Base-by-base conservation (phyloP, 768 basidiomycete species). In the Tylopilus plumbeoviolaceoides region DNA sequence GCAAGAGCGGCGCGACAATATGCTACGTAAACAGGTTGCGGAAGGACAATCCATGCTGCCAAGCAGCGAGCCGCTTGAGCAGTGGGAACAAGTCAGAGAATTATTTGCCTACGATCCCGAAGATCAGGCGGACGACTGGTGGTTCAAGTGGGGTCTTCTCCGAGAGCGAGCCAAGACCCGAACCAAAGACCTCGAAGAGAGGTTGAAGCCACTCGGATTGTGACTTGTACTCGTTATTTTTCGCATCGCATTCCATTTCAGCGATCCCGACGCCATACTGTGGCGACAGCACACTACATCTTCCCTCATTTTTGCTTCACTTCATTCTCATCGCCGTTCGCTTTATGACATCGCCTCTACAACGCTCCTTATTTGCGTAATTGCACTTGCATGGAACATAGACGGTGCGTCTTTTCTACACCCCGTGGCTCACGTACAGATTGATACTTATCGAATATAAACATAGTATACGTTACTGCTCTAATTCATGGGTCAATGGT, bases 121-220 rank as follows among this genome's bases (percentile, higher is more conserved):
- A 36, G 82, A 85, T 43, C 71, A 75, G 45, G 83, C 79, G 21
- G 82, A 82, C 35, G 80, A 83, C 59, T 85, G 82, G 81, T 85
- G 82, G 82, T 72, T 77, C 11, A 79, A 78, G 35, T 82, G 79
- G 80, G 80, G 80, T 8, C 52, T 72, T 17, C 68, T 80, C 52
- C 69, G 70, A 42, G 70, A 79, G 60, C 58, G 71, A 25, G 71
- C 73, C 53, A 63, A 59, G 45, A 56, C 57, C 40, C 62, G 67
- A 12, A 53, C 45, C 11, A 56, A 23, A 47, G 58, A 60, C 42
- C 23, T 60, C 52, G 59, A 62, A 3, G 57, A 55, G 39, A 48
- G 47, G 47, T 57, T 64, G 57, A 50, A 45, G 7, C 20, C 54
- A 14, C 17, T 39, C 12, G 44, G 44, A 20, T 8, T 35, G 11